Evolutionary conservation across 2,329 filamentous ascomycete species (phyloP).

Genomic region (Fusarium sp.): DNA sequence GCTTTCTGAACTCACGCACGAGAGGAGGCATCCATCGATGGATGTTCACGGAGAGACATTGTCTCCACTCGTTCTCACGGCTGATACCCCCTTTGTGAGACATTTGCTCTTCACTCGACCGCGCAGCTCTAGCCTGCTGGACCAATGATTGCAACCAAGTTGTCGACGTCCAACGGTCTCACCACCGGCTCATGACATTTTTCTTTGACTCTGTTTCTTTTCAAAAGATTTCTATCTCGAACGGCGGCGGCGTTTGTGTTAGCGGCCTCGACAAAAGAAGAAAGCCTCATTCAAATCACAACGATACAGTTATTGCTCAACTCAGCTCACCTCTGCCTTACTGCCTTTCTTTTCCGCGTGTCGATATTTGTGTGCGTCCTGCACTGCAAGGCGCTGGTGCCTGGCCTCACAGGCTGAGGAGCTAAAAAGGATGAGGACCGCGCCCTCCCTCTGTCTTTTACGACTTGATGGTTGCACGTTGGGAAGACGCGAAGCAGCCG

Average conservation of each 20-base stretch:
- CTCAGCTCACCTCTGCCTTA: neutral
- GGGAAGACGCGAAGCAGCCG: neutral
- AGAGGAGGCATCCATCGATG: slow-evolving; percentile 19
- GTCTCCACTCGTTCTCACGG: slow-evolving; percentile 27
- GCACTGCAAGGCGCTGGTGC: slow-evolving; percentile 5
- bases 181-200: slow-evolving; percentile 31
- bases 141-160: slow-evolving; percentile 16
- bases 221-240: slow-evolving; percentile 24
- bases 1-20: slow-evolving; percentile 29
- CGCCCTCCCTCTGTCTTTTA: neutral
- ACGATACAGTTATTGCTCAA: slow-evolving; percentile 16
- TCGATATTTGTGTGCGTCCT: slow-evolving; percentile 6
- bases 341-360: slow-evolving; percentile 18
- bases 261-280: slow-evolving; percentile 34
- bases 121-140: slow-evolving; percentile 21
- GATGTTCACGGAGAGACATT: slow-evolving; percentile 14
- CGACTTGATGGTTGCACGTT: neutral
- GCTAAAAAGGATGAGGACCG: slow-evolving; percentile 2
- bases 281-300: slow-evolving; percentile 16
- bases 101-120: slow-evolving; percentile 15
- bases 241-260: slow-evolving; percentile 36
- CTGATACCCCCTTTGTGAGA: slow-evolving; percentile 37
- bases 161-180: slow-evolving; percentile 19
- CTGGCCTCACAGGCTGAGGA: slow-evolving; percentile 10
- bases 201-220: slow-evolving; percentile 24